A percentile compares a stretch with the other conserved stretches of the same genome.
Conservation (phyloP, 495 filamentous ascomycete genomes). For the Rhypophila decipiens region DNA sequence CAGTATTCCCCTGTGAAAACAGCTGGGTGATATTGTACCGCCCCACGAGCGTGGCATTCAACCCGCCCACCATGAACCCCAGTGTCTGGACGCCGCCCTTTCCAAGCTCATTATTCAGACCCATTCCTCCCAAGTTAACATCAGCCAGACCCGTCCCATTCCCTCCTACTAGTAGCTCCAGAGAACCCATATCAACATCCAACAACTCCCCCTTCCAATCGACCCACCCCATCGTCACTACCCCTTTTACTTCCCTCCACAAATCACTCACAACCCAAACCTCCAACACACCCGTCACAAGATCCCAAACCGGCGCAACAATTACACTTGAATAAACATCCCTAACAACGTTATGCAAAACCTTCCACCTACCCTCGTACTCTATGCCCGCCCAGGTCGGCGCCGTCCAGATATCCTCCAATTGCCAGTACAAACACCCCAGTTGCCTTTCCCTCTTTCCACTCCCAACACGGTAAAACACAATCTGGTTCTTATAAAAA, state of each 20-base stretch:
- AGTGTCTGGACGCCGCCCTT: constrained; percentile 9
- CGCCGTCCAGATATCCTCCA: constrained; percentile 66
- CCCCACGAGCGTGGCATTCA: constrained; percentile 56
- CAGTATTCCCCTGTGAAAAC: neutral
- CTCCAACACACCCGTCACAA: constrained; percentile 45
- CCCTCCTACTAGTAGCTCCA: too few relatives aligned
- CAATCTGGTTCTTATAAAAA: constrained; percentile 56
- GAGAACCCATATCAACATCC: neutral
- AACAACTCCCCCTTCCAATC: constrained; percentile 8
- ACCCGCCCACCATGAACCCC: constrained; percentile 48
- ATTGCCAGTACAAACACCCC: constrained; percentile 62
- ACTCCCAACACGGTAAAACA: constrained; percentile 59
- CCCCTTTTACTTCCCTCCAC: constrained; percentile 33
- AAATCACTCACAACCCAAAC: constrained; percentile 57
- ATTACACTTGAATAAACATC: constrained; percentile 59
- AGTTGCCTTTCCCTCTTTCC: constrained; percentile 55
- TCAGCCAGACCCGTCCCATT: neutral
- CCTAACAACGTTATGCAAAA: constrained; percentile 53
- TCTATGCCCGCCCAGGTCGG: constrained; percentile 63
- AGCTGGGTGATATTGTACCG: constrained; percentile 28
- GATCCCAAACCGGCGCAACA: constrained; percentile 56
- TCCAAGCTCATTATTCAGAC: neutral
- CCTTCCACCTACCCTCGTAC: constrained; percentile 60
- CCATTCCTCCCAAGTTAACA: neutral
- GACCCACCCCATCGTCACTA: constrained; percentile 21